A percentile compares a stretch with the other conserved stretches of the same genome.
phyloP scores from a whole-genome alignment of 2,329 filamentous ascomycete species.

The Metarhizium sp. region DNA sequence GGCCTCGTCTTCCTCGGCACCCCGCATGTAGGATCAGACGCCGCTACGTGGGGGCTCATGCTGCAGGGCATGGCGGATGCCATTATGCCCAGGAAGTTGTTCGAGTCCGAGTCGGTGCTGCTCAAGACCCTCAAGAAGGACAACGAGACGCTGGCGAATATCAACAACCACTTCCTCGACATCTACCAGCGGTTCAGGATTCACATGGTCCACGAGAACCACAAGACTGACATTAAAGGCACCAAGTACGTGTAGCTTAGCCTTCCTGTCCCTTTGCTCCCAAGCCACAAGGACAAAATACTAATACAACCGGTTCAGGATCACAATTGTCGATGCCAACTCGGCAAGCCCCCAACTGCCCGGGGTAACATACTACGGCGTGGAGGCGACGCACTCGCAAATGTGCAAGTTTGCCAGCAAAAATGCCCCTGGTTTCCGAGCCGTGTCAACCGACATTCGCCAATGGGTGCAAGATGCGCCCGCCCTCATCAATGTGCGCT shows the following conservation, averaged over 20 bases:
- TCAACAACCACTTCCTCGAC: constrained; percentile 64
- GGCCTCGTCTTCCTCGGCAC: constrained; percentile 71
- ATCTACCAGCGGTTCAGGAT: constrained; percentile 63
- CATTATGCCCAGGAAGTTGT: constrained; percentile 54
- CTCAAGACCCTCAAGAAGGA: constrained; percentile 63
- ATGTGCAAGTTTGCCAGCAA: constrained; percentile 65
- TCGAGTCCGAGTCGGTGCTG: constrained; percentile 59
- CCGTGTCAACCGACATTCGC: constrained; percentile 36
- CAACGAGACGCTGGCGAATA: constrained; percentile 64
- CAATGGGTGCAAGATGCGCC: constrained; percentile 47
- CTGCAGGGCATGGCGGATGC: constrained; percentile 59
- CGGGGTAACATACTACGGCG: constrained; percentile 64
- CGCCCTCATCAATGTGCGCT: constrained; percentile 43
- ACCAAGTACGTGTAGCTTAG: constrained; percentile 32
- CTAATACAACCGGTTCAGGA: constrained; percentile 14
- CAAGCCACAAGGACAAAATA: not conserved
- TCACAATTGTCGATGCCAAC: constrained; percentile 58
- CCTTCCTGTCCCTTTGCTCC: not conserved
- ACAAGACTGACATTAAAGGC: constrained; percentile 59
- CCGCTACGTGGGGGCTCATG: constrained; percentile 58
- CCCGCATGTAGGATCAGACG: constrained; percentile 60
- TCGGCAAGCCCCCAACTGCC: constrained; percentile 62
- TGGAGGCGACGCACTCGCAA: constrained; percentile 59
- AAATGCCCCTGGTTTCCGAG: constrained; percentile 55
- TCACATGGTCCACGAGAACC: constrained; percentile 68